phyloP scores from a whole-genome alignment of 2,329 filamentous ascomycete species.

The Fusarium haematococcum region DNA sequence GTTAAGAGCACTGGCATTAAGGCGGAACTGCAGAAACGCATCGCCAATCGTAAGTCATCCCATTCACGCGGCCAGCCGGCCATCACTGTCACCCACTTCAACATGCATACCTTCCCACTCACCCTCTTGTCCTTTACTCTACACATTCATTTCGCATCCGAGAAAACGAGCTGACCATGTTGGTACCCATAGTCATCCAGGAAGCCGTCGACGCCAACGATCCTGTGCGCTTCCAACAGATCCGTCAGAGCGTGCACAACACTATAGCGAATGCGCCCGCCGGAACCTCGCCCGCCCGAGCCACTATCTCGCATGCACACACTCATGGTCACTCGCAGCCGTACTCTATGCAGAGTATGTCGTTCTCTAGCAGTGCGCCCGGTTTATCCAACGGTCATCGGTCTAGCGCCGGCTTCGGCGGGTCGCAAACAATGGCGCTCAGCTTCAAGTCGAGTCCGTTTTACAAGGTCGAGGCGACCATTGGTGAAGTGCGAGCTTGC shows the following conservation, averaged over 20 bases:
- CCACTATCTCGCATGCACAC: slow-evolving; percentile 28
- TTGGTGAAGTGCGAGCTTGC: slow-evolving; percentile 75
- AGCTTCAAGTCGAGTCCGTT: slow-evolving; percentile 83
- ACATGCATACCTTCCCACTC: neutral
- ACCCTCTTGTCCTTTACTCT: neutral
- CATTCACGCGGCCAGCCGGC: neutral
- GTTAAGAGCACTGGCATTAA: slow-evolving; percentile 88
- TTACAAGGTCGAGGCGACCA: slow-evolving; percentile 74
- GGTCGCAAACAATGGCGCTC: slow-evolving; percentile 30
- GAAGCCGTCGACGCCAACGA: slow-evolving; percentile 53
- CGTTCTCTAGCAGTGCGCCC: slow-evolving; percentile 32
- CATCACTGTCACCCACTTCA: slow-evolving; percentile 2
- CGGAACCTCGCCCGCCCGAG: slow-evolving; percentile 30
- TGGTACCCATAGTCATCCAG: slow-evolving; percentile 54
- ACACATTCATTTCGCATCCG: neutral
- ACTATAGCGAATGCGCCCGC: slow-evolving; percentile 46
- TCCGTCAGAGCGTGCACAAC: slow-evolving; percentile 57
- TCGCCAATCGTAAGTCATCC: slow-evolving; percentile 77
- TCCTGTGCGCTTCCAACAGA: slow-evolving; percentile 55
- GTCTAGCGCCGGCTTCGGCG: slow-evolving; percentile 28
- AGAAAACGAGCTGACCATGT: slow-evolving; percentile 21
- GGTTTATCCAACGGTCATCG: slow-evolving; percentile 38
- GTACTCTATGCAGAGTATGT: slow-evolving; percentile 33
- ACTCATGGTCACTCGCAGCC: slow-evolving; percentile 18
- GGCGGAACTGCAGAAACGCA: slow-evolving; percentile 80